Conservation (phyloP, 768 basidiomycete genomes). For the Jaapia argillacea region DNA sequence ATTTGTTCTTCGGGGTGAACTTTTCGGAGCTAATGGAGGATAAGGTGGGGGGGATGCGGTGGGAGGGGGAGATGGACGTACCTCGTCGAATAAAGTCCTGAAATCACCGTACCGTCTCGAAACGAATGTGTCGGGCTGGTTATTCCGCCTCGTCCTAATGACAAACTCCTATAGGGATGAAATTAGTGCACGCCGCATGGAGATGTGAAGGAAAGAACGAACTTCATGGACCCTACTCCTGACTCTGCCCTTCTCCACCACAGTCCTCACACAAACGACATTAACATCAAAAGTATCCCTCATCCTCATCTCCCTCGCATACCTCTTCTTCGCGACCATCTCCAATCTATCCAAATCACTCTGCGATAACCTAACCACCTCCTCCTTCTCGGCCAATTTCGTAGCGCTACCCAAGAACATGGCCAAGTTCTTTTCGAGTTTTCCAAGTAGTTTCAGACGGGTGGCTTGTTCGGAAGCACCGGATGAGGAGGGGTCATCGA, state of each 20-base stretch:
- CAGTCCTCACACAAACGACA: slow-evolving; percentile 77
- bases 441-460: slow-evolving; percentile 59
- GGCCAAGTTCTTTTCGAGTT: slow-evolving; percentile 76
- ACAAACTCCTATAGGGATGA: slow-evolving; percentile 73
- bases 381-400: slow-evolving; percentile 76
- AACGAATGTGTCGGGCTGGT: slow-evolving; percentile 72
- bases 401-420: slow-evolving; percentile 76
- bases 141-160: slow-evolving; percentile 72
- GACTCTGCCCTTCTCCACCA: slow-evolving; percentile 77
- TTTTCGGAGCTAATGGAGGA: slow-evolving; percentile 59
- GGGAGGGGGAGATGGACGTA: slow-evolving; percentile 26
- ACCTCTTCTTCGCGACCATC: slow-evolving; percentile 52
- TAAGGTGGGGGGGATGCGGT: too few relatives aligned
- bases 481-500: slow-evolving; percentile 47
- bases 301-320: slow-evolving; percentile 33
- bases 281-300: slow-evolving; percentile 80
- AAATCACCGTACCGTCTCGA: slow-evolving; percentile 95
- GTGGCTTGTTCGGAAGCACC: slow-evolving; percentile 47
- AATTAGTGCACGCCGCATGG: not conserved
- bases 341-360: slow-evolving; percentile 76
- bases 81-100: slow-evolving; percentile 78
- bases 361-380: slow-evolving; percentile 85
- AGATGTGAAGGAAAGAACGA: slow-evolving; percentile 17
- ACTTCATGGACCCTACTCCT: slow-evolving; percentile 85
- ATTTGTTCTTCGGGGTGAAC: slow-evolving; percentile 79